phyloP scores from a whole-genome alignment of 768 basidiomycete species.

The Mrakia hoshinonis region DNA sequence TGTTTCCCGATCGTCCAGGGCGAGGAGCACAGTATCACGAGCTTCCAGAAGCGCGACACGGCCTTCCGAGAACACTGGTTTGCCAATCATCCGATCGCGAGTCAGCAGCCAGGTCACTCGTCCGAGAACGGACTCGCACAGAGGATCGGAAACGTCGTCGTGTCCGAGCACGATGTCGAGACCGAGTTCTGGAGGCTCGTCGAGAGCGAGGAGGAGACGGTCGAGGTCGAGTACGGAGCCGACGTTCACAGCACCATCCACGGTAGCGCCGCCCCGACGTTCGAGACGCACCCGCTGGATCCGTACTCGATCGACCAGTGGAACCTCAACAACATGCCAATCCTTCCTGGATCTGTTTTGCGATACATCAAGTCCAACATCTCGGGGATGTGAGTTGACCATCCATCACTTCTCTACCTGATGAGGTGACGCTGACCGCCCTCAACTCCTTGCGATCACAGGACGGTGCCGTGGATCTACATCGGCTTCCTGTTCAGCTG shows the following conservation, averaged over 20 bases:
- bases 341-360: slow-evolving; percentile 80
- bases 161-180: slow-evolving; percentile 89
- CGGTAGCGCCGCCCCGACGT: slow-evolving; percentile 91
- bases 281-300: slow-evolving; percentile 85
- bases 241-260: slow-evolving; percentile 96
- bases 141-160: slow-evolving; percentile 40
- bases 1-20: slow-evolving; percentile 44
- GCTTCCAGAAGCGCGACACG: slow-evolving; percentile 80
- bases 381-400: slow-evolving; percentile 95
- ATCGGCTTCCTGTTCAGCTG: slow-evolving; percentile 99
- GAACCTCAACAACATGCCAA: slow-evolving; percentile 97
- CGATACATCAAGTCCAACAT: slow-evolving; percentile 98
- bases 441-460: neutral
- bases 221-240: slow-evolving; percentile 98
- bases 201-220: slow-evolving; percentile 76
- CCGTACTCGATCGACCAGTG: slow-evolving; percentile 82
- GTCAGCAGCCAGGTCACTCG: neutral
- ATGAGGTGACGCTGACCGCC: neutral
- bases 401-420: slow-evolving; percentile 43
- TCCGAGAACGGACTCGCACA: slow-evolving; percentile 29
- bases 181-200: slow-evolving; percentile 95
- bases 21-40: slow-evolving; percentile 83
- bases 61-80: slow-evolving; percentile 90
- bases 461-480: slow-evolving; percentile 52
- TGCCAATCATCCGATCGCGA: slow-evolving; percentile 45